Percentiles rank a stretch among this genome's conserved stretches.
These are phyloP conservation scores for Telopea speciosissima DNA, from an alignment of 177 flowering plant genomes.

Conservation along the genomic window DNA sequence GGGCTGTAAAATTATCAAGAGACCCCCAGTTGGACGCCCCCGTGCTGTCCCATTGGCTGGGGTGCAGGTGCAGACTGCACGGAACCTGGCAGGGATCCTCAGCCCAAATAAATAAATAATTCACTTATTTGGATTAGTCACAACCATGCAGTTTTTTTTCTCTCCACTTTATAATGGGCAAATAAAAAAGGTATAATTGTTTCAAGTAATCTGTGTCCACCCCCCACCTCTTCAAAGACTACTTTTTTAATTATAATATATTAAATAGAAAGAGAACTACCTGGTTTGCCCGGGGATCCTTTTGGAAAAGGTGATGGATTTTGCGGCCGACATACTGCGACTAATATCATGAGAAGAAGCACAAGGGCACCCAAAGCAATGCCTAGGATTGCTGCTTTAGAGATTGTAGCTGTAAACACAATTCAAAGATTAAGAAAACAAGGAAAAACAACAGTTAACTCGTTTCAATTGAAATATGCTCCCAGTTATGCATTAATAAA, in stretches of 20 bases:
- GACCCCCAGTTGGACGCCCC: too few species aligned
- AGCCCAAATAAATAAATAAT: background rate
- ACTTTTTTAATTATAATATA: too few species aligned
- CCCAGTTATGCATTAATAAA: background rate
- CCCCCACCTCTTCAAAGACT: background rate
- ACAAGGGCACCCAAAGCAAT: conserved; percentile 82
- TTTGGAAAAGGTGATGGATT: conserved; percentile 48
- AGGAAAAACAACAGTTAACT: background rate
- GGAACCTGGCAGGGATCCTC: too few species aligned
- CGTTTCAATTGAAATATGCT: background rate
- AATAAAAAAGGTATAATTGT: background rate
- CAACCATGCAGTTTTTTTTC: background rate
- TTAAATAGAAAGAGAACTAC: conserved; percentile 16
- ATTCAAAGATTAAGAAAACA: background rate
- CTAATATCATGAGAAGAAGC: conserved; percentile 78
- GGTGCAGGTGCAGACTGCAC: too few species aligned
- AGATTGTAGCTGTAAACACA: conserved; percentile 54
- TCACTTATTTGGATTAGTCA: background rate
- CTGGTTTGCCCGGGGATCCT: conserved; percentile 76
- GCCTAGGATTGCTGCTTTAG: conserved; percentile 92
- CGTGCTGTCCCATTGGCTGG: too few species aligned
- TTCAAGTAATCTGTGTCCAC: too few species aligned
- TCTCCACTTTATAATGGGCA: background rate
- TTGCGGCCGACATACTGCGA: conserved; percentile 70
- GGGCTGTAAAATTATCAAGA: too few species aligned